Base-by-base conservation (phyloP, 1,139 yeast genomes). In the Pichia kudriavzevii region DNA sequence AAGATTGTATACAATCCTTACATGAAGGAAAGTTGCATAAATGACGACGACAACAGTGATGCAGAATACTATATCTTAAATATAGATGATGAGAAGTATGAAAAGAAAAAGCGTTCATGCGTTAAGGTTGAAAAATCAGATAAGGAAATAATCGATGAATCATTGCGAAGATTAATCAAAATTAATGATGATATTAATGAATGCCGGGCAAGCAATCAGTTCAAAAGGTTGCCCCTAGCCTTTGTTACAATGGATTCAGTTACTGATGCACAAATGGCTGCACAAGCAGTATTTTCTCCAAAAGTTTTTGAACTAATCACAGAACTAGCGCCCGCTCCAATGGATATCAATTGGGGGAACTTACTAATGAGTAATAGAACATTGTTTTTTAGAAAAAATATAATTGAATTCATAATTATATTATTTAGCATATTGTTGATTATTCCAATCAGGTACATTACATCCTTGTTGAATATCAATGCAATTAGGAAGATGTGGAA, bases 221-320 rank as follows among this genome's bases (percentile, higher is more conserved):
- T 64, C 42, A 49, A 52, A 22, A 58, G 70, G 12, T 61, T 66
- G 7, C 63, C 66, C 13, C 62, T 67, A 10, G 94, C 95, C 0
- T 84, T 84, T 56, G 73, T 84, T 16, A 84, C 94, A 1, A 79
- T 84, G 91, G 79, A 78, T 43, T 70, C 84, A 2, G 94, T 83
- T 8, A 83, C 93, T 0, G 77, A 79, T 48, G 94, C 95, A 1
- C 95, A 84, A 54, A 75, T 84, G 80, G 77, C 85, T 7, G 93
- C 95, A 0, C 95, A 85, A 54, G 84, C 94, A 0, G 82, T 83
- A 1, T 61, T 84, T 34, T 93, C 85, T 44, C 94, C 95, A 0
- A 69, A 76, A 36, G 79, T 84, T 1, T 72, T 78, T 51, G 79
- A 79, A 37, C 61, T 84, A 30, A 76, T 82, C 30, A 80, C 93